Percentiles rank a stretch among this genome's conserved stretches.
These are phyloP conservation scores for Jaltomata sinuosa DNA, from an alignment of 257 asterid species.

Conservation along the genomic window DNA sequence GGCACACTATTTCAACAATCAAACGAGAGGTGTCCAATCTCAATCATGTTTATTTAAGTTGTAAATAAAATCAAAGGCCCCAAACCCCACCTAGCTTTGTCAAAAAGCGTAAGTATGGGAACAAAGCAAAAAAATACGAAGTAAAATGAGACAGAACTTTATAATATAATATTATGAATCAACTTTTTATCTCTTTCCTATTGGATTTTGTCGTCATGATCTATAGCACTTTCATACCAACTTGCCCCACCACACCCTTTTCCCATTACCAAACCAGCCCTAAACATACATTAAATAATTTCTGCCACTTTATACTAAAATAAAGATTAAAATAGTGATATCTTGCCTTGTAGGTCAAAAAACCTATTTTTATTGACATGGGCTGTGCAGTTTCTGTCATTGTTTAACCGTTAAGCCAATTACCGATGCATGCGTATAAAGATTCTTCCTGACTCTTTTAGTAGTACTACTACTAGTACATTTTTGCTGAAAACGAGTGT, in stretches of 20 bases:
- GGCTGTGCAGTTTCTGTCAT: neutral
- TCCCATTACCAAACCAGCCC: neutral
- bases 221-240: neutral
- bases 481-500: neutral
- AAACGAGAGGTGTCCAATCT: neutral
- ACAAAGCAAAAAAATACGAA: neutral
- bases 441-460: neutral
- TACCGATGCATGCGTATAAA: neutral
- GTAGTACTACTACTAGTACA: neutral
- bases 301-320: neutral
- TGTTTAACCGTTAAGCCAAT: neutral
- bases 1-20: neutral
- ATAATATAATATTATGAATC: neutral
- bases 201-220: conserved; percentile 11
- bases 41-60: neutral
- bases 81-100: neutral
- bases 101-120: neutral
- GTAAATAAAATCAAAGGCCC: neutral
- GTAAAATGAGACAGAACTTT: neutral
- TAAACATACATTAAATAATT: neutral
- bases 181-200: conserved; percentile 6
- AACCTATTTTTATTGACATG: neutral
- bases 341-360: conserved; percentile 13
- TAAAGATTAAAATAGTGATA: neutral
- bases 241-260: conserved; percentile 7